Conservation (phyloP, 106 monocot species). For the Amphibolis antarctica region DNA sequence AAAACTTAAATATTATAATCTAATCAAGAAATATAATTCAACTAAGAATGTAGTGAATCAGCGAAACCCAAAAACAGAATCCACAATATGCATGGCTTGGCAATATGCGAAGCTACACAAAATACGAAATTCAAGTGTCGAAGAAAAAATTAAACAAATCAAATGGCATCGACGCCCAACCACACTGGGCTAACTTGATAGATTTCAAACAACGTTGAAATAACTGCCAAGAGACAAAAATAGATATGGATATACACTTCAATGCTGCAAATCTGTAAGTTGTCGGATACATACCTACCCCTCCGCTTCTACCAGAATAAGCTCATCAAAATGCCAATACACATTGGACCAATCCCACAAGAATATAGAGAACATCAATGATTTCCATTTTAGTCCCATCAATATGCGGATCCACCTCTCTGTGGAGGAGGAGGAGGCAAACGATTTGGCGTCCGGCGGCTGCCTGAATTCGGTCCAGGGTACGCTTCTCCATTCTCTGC, state of each 20-base stretch:
- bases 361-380: slow-evolving; percentile 1
- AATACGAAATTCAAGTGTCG: no score
- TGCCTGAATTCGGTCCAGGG: slow-evolving; percentile 46
- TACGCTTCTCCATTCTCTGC: slow-evolving; percentile 45
- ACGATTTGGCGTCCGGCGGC: slow-evolving; percentile 84
- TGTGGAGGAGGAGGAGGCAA: slow-evolving; percentile 71
- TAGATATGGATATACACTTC: slow-evolving; percentile 3
- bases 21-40: no score
- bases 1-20: no score
- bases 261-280: background rate
- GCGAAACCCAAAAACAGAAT: no score
- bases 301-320: background rate
- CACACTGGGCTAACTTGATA: no score
- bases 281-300: background rate
- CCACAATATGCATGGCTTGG: no score
- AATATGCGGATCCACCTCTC: background rate
- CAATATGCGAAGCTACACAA: no score
- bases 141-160: background rate
- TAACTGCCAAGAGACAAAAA: background rate
- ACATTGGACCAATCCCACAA: background rate
- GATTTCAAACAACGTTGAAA: background rate
- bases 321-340: background rate
- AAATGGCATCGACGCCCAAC: background rate
- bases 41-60: no score
- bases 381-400: background rate